A percentile compares a stretch with the other conserved stretches of the same genome.
These are phyloP conservation scores for Macrolepiota fuliginosa DNA, from an alignment of 768 basidiomycete genomes.

Conservation along the genomic window DNA sequence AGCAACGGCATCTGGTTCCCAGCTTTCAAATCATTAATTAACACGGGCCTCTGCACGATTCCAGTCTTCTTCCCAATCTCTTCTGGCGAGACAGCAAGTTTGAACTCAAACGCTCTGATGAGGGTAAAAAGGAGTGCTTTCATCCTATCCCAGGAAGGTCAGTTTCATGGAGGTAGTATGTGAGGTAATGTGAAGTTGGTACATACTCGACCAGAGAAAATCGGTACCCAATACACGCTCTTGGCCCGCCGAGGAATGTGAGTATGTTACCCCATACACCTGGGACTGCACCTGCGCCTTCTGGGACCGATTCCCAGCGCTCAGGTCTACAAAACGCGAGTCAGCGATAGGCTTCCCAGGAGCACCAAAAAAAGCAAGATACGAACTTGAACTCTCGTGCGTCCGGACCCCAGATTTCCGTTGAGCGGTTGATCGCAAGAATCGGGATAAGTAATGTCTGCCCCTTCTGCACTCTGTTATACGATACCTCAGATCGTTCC, in stretches of 20 bases:
- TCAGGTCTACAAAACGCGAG: slow-evolving; percentile 49
- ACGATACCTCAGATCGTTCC: neutral
- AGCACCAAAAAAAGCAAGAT: neutral
- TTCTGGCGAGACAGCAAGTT: slow-evolving; percentile 41
- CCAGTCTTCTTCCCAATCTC: slow-evolving; percentile 31
- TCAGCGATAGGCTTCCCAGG: neutral
- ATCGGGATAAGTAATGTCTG: slow-evolving; percentile 50
- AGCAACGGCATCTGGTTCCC: slow-evolving; percentile 47
- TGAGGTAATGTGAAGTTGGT: neutral
- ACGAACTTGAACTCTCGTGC: slow-evolving; percentile 56
- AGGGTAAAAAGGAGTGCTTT: slow-evolving; percentile 31
- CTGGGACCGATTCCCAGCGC: slow-evolving; percentile 52
- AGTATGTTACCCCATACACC: slow-evolving; percentile 60
- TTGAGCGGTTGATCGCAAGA: slow-evolving; percentile 46
- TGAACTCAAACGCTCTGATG: slow-evolving; percentile 42
- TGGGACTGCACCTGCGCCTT: slow-evolving; percentile 43
- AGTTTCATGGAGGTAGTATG: neutral
- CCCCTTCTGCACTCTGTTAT: slow-evolving; percentile 38
- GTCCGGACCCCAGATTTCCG: slow-evolving; percentile 61
- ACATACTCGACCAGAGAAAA: slow-evolving; percentile 60
- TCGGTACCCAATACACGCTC: slow-evolving; percentile 67
- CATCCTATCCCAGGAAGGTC: slow-evolving; percentile 19
- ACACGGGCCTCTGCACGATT: slow-evolving; percentile 43
- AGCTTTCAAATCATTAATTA: slow-evolving; percentile 36
- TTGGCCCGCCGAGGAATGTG: slow-evolving; percentile 63